phyloP scores from a whole-genome alignment of 2,329 filamentous ascomycete species.

The Phoma sp. region DNA sequence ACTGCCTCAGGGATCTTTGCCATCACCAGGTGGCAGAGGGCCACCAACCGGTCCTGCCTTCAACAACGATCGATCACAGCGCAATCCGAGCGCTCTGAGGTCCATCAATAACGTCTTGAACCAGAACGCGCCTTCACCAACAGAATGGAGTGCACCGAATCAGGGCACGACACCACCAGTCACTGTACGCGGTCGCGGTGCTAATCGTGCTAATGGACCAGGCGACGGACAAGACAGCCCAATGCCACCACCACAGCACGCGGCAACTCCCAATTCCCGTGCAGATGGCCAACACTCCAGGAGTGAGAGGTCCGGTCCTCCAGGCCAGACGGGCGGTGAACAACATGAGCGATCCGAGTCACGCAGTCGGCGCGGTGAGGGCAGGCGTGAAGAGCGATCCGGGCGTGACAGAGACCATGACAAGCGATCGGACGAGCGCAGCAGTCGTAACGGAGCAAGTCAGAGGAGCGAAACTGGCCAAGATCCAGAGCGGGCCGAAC shows the following conservation, averaged over 20 bases:
- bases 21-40: constrained; percentile 37
- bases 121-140: constrained; percentile 30
- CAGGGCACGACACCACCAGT: constrained; percentile 26
- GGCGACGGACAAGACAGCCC: constrained; percentile 24
- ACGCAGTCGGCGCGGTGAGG: constrained; percentile 35
- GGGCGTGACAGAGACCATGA: constrained; percentile 34
- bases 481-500: constrained; percentile 34
- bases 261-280: constrained; percentile 31
- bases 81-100: constrained; percentile 29
- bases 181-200: constrained; percentile 41
- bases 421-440: constrained; percentile 36
- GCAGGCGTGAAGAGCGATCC: constrained; percentile 37
- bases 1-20: constrained; percentile 30
- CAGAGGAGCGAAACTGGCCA: constrained; percentile 24
- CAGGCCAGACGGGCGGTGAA: constrained; percentile 24
- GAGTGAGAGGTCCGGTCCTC: constrained; percentile 24
- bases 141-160: constrained; percentile 26
- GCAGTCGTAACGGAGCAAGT: constrained; percentile 25
- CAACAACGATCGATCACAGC: constrained; percentile 31
- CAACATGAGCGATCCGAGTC: constrained; percentile 34
- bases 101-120: constrained; percentile 41
- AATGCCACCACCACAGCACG: constrained; percentile 34
- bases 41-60: constrained; percentile 45
- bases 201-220: constrained; percentile 33
- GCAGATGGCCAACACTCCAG: constrained; percentile 32